These are phyloP conservation scores for Flaveria ramosissima DNA, from an alignment of 129 eudicot species.

Conservation along the genomic window DNA sequence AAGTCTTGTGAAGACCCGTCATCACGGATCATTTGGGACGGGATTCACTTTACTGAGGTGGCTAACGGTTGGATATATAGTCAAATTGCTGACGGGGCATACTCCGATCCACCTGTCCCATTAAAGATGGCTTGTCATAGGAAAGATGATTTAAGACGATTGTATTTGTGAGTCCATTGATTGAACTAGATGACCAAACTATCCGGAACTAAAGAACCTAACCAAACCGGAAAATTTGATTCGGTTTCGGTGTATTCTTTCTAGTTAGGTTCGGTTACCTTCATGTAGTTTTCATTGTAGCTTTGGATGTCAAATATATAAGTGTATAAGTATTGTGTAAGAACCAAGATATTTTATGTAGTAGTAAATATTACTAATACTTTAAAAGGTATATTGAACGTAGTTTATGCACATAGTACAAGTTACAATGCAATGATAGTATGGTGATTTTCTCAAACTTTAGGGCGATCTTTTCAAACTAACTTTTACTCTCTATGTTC, in stretches of 20 bases:
- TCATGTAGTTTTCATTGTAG: no score
- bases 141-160: background rate
- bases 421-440: no score
- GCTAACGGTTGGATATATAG: slow-evolving; percentile 76
- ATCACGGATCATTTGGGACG: slow-evolving; percentile 59
- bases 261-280: no score
- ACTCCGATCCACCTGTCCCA: slow-evolving; percentile 68
- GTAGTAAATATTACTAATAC: no score
- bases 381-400: no score
- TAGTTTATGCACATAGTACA: no score
- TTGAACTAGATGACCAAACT: background rate
- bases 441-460: no score
- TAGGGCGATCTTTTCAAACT: no score
- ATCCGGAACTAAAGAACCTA: background rate
- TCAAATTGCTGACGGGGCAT: slow-evolving; percentile 60
- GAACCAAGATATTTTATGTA: no score
- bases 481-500: no score
- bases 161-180: background rate
- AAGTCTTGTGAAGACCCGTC: slow-evolving; percentile 64
- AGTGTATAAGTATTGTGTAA: no score
- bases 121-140: slow-evolving; percentile 51
- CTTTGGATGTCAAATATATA: no score
- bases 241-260: background rate
- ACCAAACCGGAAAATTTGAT: background rate
- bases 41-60: slow-evolving; percentile 74